phyloP scores from a whole-genome alignment of 331 rosid species.

The Malus hybrid region DNA sequence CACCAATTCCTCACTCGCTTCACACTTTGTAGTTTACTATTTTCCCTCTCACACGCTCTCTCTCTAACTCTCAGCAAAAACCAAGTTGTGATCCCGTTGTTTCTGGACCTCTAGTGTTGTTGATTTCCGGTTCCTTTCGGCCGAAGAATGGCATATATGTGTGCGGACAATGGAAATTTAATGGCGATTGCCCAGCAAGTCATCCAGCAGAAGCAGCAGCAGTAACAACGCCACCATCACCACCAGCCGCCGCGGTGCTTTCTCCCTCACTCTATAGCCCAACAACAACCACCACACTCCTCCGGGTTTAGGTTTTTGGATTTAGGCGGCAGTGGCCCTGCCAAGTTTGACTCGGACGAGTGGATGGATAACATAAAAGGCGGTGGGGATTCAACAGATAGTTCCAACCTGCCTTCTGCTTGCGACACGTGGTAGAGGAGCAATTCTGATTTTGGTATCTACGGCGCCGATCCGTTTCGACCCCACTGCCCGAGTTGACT shows the following conservation, averaged over 20 bases:
- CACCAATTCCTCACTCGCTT: no score
- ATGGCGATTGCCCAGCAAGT: slow-evolving; percentile 98
- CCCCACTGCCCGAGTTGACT: slow-evolving; percentile 40
- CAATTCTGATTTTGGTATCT: slow-evolving; percentile 49
- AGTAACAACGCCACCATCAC: slow-evolving; percentile 46
- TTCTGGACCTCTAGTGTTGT: slow-evolving; percentile 14
- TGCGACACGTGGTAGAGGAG: slow-evolving; percentile 46
- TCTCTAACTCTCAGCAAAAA: not conserved
- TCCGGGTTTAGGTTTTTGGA: slow-evolving; percentile 51
- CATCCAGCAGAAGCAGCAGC: slow-evolving; percentile 83
- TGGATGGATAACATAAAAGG: slow-evolving; percentile 77
- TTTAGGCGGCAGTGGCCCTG: slow-evolving; percentile 34
- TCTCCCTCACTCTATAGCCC: slow-evolving; percentile 61
- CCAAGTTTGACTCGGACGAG: slow-evolving; percentile 81
- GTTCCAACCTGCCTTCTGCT: slow-evolving; percentile 51
- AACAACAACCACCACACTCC: slow-evolving; percentile 34
- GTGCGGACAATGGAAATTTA: slow-evolving; percentile 85
- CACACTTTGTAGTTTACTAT: no score
- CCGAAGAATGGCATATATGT: slow-evolving; percentile 81
- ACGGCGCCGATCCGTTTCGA: slow-evolving; percentile 15
- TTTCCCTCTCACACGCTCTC: no score
- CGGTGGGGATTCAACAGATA: slow-evolving; percentile 63
- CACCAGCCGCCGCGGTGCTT: slow-evolving; percentile 34
- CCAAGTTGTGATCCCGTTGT: slow-evolving; percentile 6
- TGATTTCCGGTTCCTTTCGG: slow-evolving; percentile 18